Evolutionary conservation across 495 filamentous ascomycete genomes (phyloP).

Genomic region (Podospora appendiculata): DNA sequence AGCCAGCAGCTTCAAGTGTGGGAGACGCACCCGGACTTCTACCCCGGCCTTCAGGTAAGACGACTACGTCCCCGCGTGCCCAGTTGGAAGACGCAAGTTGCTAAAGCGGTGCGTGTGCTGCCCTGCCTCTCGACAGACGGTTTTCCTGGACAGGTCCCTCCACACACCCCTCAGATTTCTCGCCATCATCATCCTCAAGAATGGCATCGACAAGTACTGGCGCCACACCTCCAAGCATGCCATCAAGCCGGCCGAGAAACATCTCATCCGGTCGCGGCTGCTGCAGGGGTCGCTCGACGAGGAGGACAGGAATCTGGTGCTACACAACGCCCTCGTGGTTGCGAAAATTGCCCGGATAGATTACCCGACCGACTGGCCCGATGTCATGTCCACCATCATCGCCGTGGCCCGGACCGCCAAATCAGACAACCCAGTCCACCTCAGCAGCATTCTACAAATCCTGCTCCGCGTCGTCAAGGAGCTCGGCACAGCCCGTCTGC

Average conservation of each 20-base stretch:
- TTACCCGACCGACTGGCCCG: constrained; percentile 77
- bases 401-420: constrained; percentile 45
- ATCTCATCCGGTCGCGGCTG: constrained; percentile 61
- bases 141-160: constrained; percentile 69
- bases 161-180: constrained; percentile 73
- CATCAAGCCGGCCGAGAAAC: constrained; percentile 67
- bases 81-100: too few relatives aligned
- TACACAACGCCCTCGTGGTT: constrained; percentile 80
- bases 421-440: constrained; percentile 39
- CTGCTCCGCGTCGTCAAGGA: constrained; percentile 85
- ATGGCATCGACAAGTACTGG: constrained; percentile 94
- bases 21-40: constrained; percentile 71
- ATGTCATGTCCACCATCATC: constrained; percentile 51
- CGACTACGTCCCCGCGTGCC: background rate
- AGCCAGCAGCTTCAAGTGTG: constrained; percentile 78
- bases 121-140: constrained; percentile 40
- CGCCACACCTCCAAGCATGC: constrained; percentile 61
- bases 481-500: constrained; percentile 68
- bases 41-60: constrained; percentile 68
- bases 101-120: too few relatives aligned
- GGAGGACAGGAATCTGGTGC: constrained; percentile 59
- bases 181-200: constrained; percentile 90
- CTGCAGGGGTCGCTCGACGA: constrained; percentile 68
- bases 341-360: constrained; percentile 85
- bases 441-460: constrained; percentile 67